Evolutionary conservation across 139 green algal genomes (phyloP), one percentile per base, ranked within the genome.

Genomic region (Coelastrella sp.): DNA sequence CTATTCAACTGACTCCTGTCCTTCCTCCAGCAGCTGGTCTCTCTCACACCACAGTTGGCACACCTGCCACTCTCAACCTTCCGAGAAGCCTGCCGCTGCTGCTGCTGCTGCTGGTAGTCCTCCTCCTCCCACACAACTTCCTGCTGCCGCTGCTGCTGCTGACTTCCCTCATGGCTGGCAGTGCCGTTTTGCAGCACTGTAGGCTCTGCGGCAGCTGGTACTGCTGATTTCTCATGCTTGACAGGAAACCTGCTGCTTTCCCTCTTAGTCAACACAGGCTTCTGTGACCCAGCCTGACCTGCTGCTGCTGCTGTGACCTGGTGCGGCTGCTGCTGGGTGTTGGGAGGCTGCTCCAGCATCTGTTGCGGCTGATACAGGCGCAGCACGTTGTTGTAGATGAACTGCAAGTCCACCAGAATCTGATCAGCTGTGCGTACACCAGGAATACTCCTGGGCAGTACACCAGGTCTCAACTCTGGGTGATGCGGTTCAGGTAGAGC

Each of bases 371-470:
- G 24, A 60, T 85, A 73, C 72, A 68, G 25, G 74, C 95, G 92
- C 82, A 99, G 91, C 24, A 97, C 70, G 74, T 81, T 89, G 82
- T 95, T 92, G 88, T 95, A 97, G 19, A 97, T 57, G 88, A 94
- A 94, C 63, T 94, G 91, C 86, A 98, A 87, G 90, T 98, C 96
- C 1, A 84, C 91, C 61, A 95, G 92, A 8, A 96, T 87, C 82
- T 97, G 95, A 78, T 96, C 90, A 24, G 22, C 78, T 79, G 83
- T 58, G 59, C 84, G 79, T 10, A 87, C 60, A n/a, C 66, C 79
- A 57, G 87, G 49, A n/a, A 82, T 65, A 22, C 49, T 63, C 7
- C 68, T 22, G 27, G 65, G 87, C 76, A 22, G 59, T 6, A 86
- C 10, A 8, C 87, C 87, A 25, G 87, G 15, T 14, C 20, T 86